Evolutionary conservation across 176 grass and related monocot genomes (phyloP).

Genomic region (Tuctoria greenei): DNA sequence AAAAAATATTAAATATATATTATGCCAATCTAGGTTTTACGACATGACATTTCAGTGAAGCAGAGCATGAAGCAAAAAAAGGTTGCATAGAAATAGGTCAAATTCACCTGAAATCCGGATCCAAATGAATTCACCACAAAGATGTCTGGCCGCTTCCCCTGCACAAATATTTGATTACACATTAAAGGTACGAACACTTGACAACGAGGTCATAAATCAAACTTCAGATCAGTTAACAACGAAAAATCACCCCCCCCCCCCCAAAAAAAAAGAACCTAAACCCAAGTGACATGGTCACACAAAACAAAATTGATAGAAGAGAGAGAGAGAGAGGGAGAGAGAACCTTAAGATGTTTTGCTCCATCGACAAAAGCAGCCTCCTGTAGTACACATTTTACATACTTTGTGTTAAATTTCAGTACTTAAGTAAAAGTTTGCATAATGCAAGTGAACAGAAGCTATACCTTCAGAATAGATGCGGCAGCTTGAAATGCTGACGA

Average conservation of each 20-base stretch:
- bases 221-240: neutral
- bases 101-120: conserved; percentile 85
- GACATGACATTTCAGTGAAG: conserved; percentile 4
- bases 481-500: conserved; percentile 92
- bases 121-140: conserved; percentile 98
- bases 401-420: conserved; percentile 10
- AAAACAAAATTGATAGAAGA: neutral
- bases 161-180: conserved; percentile 19
- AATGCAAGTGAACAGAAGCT: neutral
- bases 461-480: conserved; percentile 92
- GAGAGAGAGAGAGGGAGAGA: neutral
- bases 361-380: conserved; percentile 93
- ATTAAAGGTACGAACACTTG: neutral
- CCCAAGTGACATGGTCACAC: neutral
- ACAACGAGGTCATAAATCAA: neutral
- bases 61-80: neutral
- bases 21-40: conserved; percentile 7
- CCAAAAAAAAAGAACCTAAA: neutral
- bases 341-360: conserved; percentile 77
- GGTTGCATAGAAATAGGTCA: neutral
- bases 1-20: conserved; percentile 7
- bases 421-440: neutral
- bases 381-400: conserved; percentile 39
- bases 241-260: neutral
- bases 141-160: conserved; percentile 83